Percentiles rank a stretch among this genome's conserved stretches.
Evolutionary conservation across 345 rosid species (phyloP).

Genomic region (Salix purpurea): DNA sequence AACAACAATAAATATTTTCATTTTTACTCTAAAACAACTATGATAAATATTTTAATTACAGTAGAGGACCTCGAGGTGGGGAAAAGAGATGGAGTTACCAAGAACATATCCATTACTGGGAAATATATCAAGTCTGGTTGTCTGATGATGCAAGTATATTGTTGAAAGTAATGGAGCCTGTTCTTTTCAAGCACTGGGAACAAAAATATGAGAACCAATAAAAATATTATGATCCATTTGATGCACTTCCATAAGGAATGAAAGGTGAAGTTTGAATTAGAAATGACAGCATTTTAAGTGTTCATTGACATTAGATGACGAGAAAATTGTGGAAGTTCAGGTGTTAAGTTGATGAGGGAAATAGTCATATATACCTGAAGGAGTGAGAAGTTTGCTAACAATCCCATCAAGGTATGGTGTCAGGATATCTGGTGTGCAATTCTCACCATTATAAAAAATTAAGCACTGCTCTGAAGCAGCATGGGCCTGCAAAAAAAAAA

Average conservation of each 20-base stretch:
- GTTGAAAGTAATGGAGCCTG: not conserved
- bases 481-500: slow-evolving; percentile 62
- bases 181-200: not conserved
- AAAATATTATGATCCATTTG: not conserved
- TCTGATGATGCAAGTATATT: not conserved
- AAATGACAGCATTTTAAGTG: not conserved
- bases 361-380: slow-evolving; percentile 54
- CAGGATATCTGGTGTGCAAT: slow-evolving; percentile 84
- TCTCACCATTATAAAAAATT: slow-evolving; percentile 69
- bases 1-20: too few relatives aligned
- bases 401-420: slow-evolving; percentile 79
- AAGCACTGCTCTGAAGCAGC: slow-evolving; percentile 94
- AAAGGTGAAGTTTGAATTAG: too few relatives aligned
- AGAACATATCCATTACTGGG: not conserved
- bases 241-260: not conserved
- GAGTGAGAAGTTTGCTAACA: slow-evolving; percentile 86
- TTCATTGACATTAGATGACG: not conserved
- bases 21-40: too few relatives aligned
- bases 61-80: not conserved
- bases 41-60: too few relatives aligned
- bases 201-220: not conserved
- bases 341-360: not conserved
- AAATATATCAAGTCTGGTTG: not conserved
- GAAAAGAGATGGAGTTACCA: not conserved
- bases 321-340: not conserved